phyloP scores from a whole-genome alignment of 163 green algal genomes.

The Dunaliella salina region DNA sequence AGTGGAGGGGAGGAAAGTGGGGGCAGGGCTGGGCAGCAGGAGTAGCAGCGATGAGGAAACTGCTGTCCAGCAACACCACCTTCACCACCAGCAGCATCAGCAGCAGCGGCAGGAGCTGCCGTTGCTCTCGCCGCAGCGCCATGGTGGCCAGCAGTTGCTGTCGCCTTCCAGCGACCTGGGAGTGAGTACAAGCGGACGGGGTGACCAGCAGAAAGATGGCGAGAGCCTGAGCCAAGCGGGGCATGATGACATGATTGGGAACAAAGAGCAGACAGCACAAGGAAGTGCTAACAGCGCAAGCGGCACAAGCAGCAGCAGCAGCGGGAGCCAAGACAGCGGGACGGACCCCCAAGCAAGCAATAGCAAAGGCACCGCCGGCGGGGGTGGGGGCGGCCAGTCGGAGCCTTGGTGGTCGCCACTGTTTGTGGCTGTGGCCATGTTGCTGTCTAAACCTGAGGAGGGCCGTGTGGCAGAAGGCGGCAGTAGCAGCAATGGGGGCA shows the following conservation, averaged over 20 bases:
- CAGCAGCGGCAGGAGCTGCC: no score
- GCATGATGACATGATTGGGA: background rate
- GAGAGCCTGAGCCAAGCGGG: background rate
- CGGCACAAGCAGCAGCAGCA: conserved; percentile 15
- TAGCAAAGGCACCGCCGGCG: background rate
- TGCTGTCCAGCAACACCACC: no score
- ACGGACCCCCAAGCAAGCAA: background rate
- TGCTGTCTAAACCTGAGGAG: background rate
- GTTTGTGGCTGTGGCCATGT: background rate
- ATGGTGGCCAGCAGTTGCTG: no score
- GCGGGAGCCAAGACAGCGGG: background rate
- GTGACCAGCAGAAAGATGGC: no score
- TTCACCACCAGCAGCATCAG: no score
- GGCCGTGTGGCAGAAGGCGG: background rate
- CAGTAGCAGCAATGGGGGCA: background rate
- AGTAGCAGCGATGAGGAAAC: no score
- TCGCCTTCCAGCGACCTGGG: no score
- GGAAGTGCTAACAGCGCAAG: background rate
- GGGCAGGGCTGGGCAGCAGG: no score
- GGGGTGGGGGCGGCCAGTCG: background rate
- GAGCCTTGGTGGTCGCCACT: background rate
- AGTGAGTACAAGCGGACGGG: no score
- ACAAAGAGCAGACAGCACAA: background rate
- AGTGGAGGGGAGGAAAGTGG: no score
- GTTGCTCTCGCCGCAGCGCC: no score